These are phyloP conservation scores for Podospora comata DNA, from an alignment of 495 filamentous ascomycete species.

Conservation along the genomic window DNA sequence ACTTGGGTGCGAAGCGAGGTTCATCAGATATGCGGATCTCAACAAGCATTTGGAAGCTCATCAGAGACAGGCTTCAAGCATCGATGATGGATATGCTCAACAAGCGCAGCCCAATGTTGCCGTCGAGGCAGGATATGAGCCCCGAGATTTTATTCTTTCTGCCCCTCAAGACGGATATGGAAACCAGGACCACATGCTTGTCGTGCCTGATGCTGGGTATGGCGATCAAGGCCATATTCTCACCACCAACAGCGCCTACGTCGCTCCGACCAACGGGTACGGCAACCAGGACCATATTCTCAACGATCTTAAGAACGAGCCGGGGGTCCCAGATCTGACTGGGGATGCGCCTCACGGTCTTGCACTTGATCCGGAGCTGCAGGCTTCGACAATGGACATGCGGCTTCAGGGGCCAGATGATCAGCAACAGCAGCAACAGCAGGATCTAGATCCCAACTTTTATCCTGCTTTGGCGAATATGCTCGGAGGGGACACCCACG, in stretches of 20 bases:
- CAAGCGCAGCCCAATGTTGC: not conserved
- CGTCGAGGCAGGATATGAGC: not conserved
- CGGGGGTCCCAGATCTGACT: not conserved
- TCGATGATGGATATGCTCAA: not conserved
- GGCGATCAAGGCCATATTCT: not conserved
- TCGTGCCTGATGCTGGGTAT: not conserved
- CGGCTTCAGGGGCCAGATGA: not conserved
- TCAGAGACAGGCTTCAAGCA: not conserved
- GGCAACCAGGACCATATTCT: not conserved
- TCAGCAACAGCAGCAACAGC: not conserved
- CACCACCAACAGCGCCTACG: not conserved
- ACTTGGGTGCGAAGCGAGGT: constrained; percentile 43
- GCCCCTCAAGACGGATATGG: not conserved
- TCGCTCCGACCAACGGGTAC: not conserved
- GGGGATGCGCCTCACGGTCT: not conserved
- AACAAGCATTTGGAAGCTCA: constrained; percentile 56
- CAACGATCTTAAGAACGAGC: not conserved
- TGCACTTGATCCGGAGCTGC: constrained; percentile 24
- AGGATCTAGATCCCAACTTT: not conserved
- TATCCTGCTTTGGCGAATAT: not conserved
- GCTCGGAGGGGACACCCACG: not conserved
- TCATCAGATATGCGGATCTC: constrained; percentile 65
- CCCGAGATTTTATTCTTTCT: not conserved
- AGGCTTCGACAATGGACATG: not conserved
- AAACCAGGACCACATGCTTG: not conserved